Base-by-base conservation (phyloP, 2,329 filamentous ascomycete species). In the Aulographum hederae region DNA sequence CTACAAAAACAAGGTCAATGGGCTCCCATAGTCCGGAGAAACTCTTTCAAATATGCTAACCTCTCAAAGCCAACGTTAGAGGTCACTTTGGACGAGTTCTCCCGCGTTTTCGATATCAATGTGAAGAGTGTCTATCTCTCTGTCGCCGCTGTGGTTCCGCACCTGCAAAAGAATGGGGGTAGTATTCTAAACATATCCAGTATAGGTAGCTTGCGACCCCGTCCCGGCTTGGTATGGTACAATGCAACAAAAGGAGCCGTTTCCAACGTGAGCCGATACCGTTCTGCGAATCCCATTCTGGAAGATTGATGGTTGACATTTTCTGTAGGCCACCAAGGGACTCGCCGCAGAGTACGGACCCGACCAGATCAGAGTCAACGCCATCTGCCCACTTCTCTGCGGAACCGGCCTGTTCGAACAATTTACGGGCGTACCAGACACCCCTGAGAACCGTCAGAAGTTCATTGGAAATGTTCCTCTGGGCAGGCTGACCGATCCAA, bases 321-420 rank as follows among this genome's bases (percentile, higher is more conserved):
- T 23, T 2, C 26, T 43, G n/a, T 33, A 67, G 54, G 69, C 67
- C 6, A 73, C 69, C 3, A 73, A 71, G 52, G 66, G 66, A 8
- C 61, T 85, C 40, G 78, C 77, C 1, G 71, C 76, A 2, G 78
- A 84, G 48, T 84, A 77, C 41, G 78, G 72, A 0, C 64, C 69
- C 0, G 65, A 78, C 33, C 65, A 78, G 40, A 79, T 85, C 39
- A 67, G 77, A 0, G 73, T 84, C 43, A 81, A 81, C 39, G 65
- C 68, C 2, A 69, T 84, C 11, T 78, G 72, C 29, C 77, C 76
- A 0, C 63, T 80, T 0, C 58, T 80, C 1, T 73, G 69, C 2
- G 68, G 62, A 12, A 82, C 77, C 0, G 72, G 69, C 3, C 60
- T 81, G 16, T 69, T 67, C 38, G 57, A 58, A 17, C 48, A 47